phyloP scores from a whole-genome alignment of 129 eudicot genomes.

The Kitagawia praeruptora region DNA sequence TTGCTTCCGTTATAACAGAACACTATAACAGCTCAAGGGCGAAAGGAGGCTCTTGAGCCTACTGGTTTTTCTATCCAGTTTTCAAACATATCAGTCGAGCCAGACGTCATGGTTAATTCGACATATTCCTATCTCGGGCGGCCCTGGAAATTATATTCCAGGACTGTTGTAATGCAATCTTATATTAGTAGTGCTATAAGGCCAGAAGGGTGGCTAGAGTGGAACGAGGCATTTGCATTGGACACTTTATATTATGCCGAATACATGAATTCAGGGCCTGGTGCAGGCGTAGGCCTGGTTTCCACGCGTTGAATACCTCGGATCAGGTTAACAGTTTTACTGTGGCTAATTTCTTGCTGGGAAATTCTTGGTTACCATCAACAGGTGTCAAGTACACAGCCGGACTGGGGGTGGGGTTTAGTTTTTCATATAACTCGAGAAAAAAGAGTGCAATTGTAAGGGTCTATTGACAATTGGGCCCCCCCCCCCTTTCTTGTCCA shows the following conservation, averaged over 20 bases:
- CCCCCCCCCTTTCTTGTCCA: no score
- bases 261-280: slow-evolving; percentile 73
- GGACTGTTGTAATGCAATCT: slow-evolving; percentile 70
- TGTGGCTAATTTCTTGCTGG: slow-evolving; percentile 54
- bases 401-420: slow-evolving; percentile 33
- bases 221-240: slow-evolving; percentile 56
- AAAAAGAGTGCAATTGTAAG: background rate
- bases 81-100: slow-evolving; percentile 59
- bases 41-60: slow-evolving; percentile 46
- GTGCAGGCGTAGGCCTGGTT: slow-evolving; percentile 66
- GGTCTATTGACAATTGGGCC: background rate
- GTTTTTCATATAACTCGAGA: background rate
- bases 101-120: slow-evolving; percentile 23
- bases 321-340: slow-evolving; percentile 45
- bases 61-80: slow-evolving; percentile 77
- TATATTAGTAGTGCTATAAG: slow-evolving; percentile 43
- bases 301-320: slow-evolving; percentile 41
- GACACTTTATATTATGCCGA: slow-evolving; percentile 67
- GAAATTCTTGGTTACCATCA: slow-evolving; percentile 66
- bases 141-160: slow-evolving; percentile 77
- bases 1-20: no score
- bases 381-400: slow-evolving; percentile 53
- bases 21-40: slow-evolving; percentile 86
- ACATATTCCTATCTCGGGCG: slow-evolving; percentile 61
- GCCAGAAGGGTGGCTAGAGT: slow-evolving; percentile 84